A percentile compares a stretch with the other conserved stretches of the same genome.
Conservation (phyloP, 164 flowering plant species). For the Tetrastigma voinierianum region DNA sequence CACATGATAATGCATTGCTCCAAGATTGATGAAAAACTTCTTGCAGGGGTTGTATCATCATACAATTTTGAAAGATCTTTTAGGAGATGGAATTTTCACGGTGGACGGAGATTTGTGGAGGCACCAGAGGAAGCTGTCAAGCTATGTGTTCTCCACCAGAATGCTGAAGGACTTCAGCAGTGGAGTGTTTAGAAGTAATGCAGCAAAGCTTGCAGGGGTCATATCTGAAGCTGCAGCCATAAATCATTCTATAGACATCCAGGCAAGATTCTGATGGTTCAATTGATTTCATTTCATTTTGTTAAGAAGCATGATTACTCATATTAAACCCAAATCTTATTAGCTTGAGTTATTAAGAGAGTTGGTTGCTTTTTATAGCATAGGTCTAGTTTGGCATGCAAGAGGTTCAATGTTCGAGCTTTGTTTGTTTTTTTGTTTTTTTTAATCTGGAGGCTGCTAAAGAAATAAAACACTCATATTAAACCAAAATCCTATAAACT, state of each 20-base stretch:
- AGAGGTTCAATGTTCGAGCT: no score
- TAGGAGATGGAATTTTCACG: conserved; percentile 71
- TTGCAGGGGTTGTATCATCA: conserved; percentile 44
- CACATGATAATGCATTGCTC: not conserved
- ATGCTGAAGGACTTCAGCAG: conserved; percentile 57
- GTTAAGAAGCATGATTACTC: no score
- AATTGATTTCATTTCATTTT: no score
- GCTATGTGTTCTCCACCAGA: conserved; percentile 56
- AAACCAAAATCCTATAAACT: no score
- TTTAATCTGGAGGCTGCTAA: no score
- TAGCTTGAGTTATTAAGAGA: no score
- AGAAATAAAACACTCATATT: no score
- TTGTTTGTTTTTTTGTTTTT: no score
- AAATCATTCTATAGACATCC: conserved; percentile 38
- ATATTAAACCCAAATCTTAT: no score
- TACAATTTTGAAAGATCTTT: conserved; percentile 34
- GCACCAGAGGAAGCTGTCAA: conserved; percentile 53
- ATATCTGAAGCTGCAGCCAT: conserved; percentile 42
- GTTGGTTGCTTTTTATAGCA: no score
- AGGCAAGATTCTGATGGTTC: conserved; percentile 21
- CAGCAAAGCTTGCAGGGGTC: conserved; percentile 36
- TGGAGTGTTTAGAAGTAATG: conserved; percentile 40
- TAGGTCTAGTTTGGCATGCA: no score
- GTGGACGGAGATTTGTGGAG: conserved; percentile 73
- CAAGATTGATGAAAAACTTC: not conserved